These are phyloP conservation scores for Dispira parvispora DNA, from an alignment of 192 early-diverging fungal species.

Conservation along the genomic window DNA sequence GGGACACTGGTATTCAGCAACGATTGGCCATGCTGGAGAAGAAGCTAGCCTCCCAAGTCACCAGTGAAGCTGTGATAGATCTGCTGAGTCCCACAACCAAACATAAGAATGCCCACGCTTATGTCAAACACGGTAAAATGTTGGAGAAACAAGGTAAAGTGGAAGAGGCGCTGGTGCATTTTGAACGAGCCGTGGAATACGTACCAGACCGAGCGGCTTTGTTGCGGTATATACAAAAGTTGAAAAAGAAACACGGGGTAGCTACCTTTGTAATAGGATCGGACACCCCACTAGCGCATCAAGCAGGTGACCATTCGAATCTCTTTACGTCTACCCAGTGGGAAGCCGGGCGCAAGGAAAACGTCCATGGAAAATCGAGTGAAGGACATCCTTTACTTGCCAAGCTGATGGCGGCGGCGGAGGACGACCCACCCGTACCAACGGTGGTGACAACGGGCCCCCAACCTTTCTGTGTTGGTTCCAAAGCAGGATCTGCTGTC, in stretches of 20 bases:
- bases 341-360: not conserved
- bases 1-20: conserved; percentile 2
- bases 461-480: not conserved
- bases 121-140: conserved; percentile 29
- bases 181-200: conserved; percentile 26
- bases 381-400: not conserved
- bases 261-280: conserved; percentile 13
- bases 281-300: not conserved
- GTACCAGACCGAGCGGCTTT: conserved; percentile 28
- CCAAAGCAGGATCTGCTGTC: not conserved
- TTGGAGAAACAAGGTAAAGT: conserved; percentile 27
- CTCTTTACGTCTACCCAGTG: conserved; percentile 3
- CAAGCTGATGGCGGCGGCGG: not conserved
- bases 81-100: conserved; percentile 36
- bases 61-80: conserved; percentile 19
- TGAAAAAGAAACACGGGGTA: conserved; percentile 14
- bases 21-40: conserved; percentile 12
- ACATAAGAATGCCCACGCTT: conserved; percentile 32
- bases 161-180: conserved; percentile 27
- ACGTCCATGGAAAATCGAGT: not conserved
- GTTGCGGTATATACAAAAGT: conserved; percentile 24
- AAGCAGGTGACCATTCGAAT: not conserved
- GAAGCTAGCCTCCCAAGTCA: conserved; percentile 8
- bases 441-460: not conserved
- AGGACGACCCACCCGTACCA: not conserved